phyloP scores from a whole-genome alignment of 768 basidiomycete species.

The Boletus speciosus region DNA sequence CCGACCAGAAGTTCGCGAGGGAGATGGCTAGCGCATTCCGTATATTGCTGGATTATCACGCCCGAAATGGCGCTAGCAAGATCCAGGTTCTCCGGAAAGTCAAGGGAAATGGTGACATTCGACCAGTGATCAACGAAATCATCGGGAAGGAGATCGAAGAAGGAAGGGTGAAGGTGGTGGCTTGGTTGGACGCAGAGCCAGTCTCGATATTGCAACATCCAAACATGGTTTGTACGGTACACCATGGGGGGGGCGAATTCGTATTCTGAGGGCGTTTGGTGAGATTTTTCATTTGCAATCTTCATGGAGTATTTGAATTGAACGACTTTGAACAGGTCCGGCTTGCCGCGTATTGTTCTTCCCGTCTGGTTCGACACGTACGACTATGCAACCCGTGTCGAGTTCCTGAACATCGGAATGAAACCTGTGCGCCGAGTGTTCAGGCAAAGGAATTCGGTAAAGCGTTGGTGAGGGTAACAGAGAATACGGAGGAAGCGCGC shows the following conservation, averaged over 20 bases:
- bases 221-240: too few species aligned
- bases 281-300: too few species aligned
- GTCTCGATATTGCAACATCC: constrained; percentile 4
- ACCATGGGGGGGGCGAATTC: too few species aligned
- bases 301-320: not conserved
- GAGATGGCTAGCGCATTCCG: constrained; percentile 7
- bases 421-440: not conserved
- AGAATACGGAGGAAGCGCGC: too few species aligned
- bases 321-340: constrained; percentile 4
- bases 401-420: constrained; percentile 4
- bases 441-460: too few species aligned
- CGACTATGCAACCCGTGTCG: not conserved
- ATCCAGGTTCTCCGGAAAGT: constrained; percentile 13
- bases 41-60: constrained; percentile 1
- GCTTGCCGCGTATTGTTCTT: constrained; percentile 6
- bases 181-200: constrained; percentile 13
- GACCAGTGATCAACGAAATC: not conserved
- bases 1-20: not conserved
- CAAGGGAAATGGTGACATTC: not conserved
- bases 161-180: constrained; percentile 5
- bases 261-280: too few species aligned
- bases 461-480: too few species aligned
- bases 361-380: constrained; percentile 12
- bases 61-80: not conserved
- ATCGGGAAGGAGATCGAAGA: constrained; percentile 1